Evolutionary conservation across 345 rosid genomes (phyloP).

Genomic region (Dipteronia sinensis): DNA sequence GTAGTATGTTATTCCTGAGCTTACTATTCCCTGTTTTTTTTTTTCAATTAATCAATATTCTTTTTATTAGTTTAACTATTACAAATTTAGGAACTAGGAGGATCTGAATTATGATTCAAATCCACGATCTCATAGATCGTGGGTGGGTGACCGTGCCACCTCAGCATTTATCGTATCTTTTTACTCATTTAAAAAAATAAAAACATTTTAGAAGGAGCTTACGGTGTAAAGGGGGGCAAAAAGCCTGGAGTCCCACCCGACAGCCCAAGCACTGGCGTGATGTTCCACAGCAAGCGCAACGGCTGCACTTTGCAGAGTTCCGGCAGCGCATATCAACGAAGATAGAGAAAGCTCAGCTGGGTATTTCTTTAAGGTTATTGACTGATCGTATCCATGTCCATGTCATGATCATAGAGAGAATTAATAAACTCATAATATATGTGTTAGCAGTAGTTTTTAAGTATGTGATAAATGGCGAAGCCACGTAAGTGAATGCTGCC

Average conservation of each 20-base stretch:
- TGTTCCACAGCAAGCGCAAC: conserved; percentile 52
- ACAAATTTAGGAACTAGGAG: neutral
- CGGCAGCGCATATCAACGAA: conserved; percentile 63
- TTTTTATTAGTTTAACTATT: neutral
- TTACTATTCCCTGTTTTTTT: conserved; percentile 51
- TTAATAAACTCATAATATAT: neutral
- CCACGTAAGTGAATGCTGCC: too few relatives aligned
- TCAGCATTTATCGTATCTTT: too few relatives aligned
- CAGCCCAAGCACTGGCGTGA: conserved; percentile 58
- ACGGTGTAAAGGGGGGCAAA: conserved; percentile 68
- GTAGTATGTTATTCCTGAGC: conserved; percentile 71
- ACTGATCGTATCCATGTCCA: conserved; percentile 30
- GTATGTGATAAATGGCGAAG: too few relatives aligned
- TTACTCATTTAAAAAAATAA: too few relatives aligned
- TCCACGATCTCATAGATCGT: too few relatives aligned
- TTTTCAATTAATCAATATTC: too few relatives aligned
- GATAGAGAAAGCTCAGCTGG: conserved; percentile 66
- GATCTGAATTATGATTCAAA: too few relatives aligned
- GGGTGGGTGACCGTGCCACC: too few relatives aligned
- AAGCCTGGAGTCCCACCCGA: conserved; percentile 72
- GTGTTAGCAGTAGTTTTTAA: neutral
- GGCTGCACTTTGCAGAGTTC: conserved; percentile 55
- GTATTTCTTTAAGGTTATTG: conserved; percentile 61
- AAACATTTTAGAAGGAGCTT: neutral
- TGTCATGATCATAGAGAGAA: neutral